Conservation (phyloP, 108 stramenopile species). For the Conticribra weissflogii region DNA sequence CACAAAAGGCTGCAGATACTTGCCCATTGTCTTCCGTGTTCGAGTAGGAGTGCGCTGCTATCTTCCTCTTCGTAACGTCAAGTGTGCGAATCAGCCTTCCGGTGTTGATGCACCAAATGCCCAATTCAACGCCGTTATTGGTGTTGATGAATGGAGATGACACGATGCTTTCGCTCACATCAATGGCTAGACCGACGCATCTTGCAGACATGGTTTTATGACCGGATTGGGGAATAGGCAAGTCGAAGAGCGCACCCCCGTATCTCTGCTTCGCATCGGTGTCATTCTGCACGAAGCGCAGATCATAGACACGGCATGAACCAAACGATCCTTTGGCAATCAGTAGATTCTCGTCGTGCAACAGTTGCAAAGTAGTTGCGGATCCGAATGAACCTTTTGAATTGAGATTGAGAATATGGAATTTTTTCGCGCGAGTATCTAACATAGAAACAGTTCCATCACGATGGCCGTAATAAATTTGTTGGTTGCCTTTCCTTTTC, state of each 20-base stretch:
- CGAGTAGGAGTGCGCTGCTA: no score
- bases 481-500: neutral
- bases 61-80: slow-evolving; percentile 1
- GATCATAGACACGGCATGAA: slow-evolving; percentile 27
- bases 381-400: slow-evolving; percentile 33
- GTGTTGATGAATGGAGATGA: slow-evolving; percentile 24
- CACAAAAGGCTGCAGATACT: slow-evolving; percentile 19
- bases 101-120: slow-evolving; percentile 24
- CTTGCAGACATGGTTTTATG: slow-evolving; percentile 23
- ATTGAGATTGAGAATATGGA: slow-evolving; percentile 1
- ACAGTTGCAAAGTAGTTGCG: slow-evolving; percentile 23
- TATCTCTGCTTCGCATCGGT: neutral
- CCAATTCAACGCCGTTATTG: slow-evolving; percentile 15
- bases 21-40: neutral
- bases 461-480: slow-evolving; percentile 31
- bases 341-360: slow-evolving; percentile 16
- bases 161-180: slow-evolving; percentile 26
- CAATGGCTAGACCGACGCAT: slow-evolving; percentile 39
- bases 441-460: slow-evolving; percentile 35
- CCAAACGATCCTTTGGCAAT: slow-evolving; percentile 37
- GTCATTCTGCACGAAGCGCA: slow-evolving; percentile 16
- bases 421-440: slow-evolving; percentile 29
- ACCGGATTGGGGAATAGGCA: slow-evolving; percentile 11
- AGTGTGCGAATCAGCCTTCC: slow-evolving; percentile 30
- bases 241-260: slow-evolving; percentile 6